Evolutionary conservation across 768 basidiomycete genomes (phyloP), one percentile per base, ranked within the genome.

Genomic region (Amanita muscaria): DNA sequence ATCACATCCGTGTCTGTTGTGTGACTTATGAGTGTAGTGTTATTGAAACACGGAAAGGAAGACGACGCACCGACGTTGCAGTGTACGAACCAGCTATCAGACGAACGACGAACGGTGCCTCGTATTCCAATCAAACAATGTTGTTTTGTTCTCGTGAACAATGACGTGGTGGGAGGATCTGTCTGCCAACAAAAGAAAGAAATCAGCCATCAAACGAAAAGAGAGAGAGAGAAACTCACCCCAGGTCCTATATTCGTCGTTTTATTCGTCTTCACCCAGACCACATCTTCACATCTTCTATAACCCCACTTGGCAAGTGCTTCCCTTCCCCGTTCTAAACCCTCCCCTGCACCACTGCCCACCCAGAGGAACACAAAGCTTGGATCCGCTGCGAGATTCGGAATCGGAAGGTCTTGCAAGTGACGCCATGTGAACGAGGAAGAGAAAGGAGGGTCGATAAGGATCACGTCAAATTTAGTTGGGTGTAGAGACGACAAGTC

Each of bases 1-100:
- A 94, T 82, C 8, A 94, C 88, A 60, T 96, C 92, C n/a, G 92
- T 94, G 57, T 94, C 92, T 90, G n/a, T n/a, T n/a, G n/a, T n/a
- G n/a, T n/a, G n/a, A n/a, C n/a, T n/a, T n/a, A n/a, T n/a, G n/a
- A n/a, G n/a, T n/a, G n/a, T n/a, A n/a, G n/a, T n/a, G n/a, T n/a
- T n/a, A n/a, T n/a, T n/a, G n/a, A n/a, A n/a, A n/a, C n/a, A n/a
- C n/a, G n/a, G n/a, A n/a, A n/a, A 9, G 21, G 30, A 29, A 36
- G 36, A 35, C 5, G n/a, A 62, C 88, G 40, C 59, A 88, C 88
- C 90, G 52, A 99, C 86, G 63, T 99, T 99, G 59, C 93, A 97
- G 62, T 99, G 94, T 0, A 96, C 94, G 63, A 98, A 93, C 83
- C 89, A 88, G 48, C 82, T 84, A 59, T 99, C 96, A 1, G 87